Evolutionary conservation across 192 early-diverging fungal species (phyloP).

Genomic region (Ambispora gerdemannii): DNA sequence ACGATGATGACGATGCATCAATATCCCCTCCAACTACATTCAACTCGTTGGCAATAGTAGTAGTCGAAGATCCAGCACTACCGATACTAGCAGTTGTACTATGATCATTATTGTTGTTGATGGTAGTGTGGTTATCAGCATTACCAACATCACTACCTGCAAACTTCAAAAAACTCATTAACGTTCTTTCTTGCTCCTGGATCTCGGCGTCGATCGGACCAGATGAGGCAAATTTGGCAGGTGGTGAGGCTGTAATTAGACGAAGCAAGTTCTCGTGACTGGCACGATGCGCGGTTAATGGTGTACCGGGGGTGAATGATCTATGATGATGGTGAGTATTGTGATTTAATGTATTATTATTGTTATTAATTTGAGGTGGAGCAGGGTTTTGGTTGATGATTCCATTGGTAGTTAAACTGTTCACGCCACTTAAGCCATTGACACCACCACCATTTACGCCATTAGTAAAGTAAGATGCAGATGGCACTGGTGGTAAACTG

Average conservation of each 20-base stretch:
- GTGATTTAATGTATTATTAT: background rate
- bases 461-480: background rate
- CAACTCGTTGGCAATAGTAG: background rate
- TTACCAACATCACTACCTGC: no score
- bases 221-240: background rate
- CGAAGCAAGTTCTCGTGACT: constrained; percentile 1
- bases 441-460: background rate
- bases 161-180: background rate
- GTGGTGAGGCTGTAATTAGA: constrained; percentile 12
- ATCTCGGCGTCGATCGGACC: background rate
- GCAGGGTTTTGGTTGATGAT: background rate
- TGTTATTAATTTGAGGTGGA: background rate
- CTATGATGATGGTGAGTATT: background rate
- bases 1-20: no score
- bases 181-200: constrained; percentile 4
- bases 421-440: background rate
- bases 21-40: background rate
- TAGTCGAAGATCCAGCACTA: background rate
- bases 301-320: background rate
- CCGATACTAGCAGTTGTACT: background rate
- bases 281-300: background rate
- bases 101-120: no score
- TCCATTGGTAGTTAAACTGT: background rate
- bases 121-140: no score
- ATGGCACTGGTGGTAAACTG: background rate